Base-by-base conservation (phyloP, 768 basidiomycete species). In the Trametes cinnabarina region DNA sequence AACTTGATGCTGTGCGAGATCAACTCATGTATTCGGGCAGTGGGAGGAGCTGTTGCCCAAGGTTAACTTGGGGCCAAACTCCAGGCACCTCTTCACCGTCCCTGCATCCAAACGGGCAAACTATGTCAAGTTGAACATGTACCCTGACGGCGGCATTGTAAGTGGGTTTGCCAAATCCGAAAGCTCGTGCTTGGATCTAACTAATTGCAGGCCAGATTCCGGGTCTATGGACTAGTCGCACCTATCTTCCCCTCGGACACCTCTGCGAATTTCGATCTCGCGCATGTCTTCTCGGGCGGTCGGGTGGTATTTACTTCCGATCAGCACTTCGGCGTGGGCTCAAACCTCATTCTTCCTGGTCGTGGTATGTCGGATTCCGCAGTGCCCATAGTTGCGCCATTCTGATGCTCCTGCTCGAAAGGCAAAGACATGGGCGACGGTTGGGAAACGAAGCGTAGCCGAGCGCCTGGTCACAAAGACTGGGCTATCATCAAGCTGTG, bases 71-170 rank as follows among this genome's bases (percentile, higher is more conserved):
- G 90, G 91, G 3, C 96, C 97, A 8, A 85, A 81, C 61, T 86
- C 88, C n/a, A 81, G 88, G 52, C 97, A 99, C 71, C 78, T 98
- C 32, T 98, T 98, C 80, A 82, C 82, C 58, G 79, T 94, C 40
- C 68, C 84, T 15, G 68, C 76, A 12, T 82, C 83, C 0, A 55
- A 69, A 2, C 68, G 72, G 12, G 78, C 81, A 55, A 95, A 87
- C 61, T 90, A 88, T 71, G 86, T 99, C 57, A 97, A 92, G 72
- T 83, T 99, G 22, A 86, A 88, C 64, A 94, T 96, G 84, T 93
- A 94, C 73, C 97, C 97, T 3, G 97, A 99, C 66, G 97, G 97
- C 39, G 97, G 97, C 3, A 94, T 98, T 69, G 94, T 94, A 68
- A 75, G 88, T 77, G 41, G 17, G 26, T 11, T 6, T 26, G 11